Evolutionary conservation across 192 early-diverging fungal species (phyloP), one percentile per base, ranked within the genome.

Genomic region (Phycomyces nitens): DNA sequence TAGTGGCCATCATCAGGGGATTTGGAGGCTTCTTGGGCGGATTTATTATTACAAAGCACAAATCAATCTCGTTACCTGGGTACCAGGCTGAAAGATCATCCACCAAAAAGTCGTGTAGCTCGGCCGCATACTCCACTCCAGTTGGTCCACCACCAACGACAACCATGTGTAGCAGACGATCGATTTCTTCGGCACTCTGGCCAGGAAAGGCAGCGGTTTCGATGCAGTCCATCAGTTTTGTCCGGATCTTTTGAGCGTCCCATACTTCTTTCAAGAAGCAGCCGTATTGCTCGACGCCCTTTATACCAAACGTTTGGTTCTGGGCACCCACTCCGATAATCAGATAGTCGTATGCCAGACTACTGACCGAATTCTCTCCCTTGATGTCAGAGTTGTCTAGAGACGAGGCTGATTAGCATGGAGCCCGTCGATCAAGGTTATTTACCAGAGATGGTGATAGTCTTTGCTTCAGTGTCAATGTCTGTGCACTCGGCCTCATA

Each of bases 401-500:
- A n/a, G 11, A 10, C 18, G 15, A 29, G 58, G n/a, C n/a, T n/a
- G n/a, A n/a, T n/a, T n/a, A n/a, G n/a, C n/a, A n/a, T n/a, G n/a
- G n/a, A n/a, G n/a, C n/a, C n/a, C n/a, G n/a, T n/a, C n/a, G n/a
- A n/a, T n/a, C n/a, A n/a, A n/a, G n/a, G n/a, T n/a, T n/a, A n/a
- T n/a, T 58, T 73, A 80, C 89, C 90, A 75, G 84, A 75, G 56
- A 97, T 81, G n/a, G 82, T 86, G 58, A 97, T 81, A n/a, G 77
- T 79, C 78, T 95, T 92, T 47, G 78, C 80, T 18, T 82, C 84
- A 9, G 86, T 85, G 57, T 97, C 91, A 64, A 97, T 92, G 20
- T 89, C 80, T 8, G 83, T 93, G 82, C 92, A 94, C 62, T 88
- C 90, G 63, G 89, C 93, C 73, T 97, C 95, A 61, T 90, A 87